Evolutionary conservation across 768 basidiomycete genomes (phyloP).

Genomic region (Peribolospora baueri): DNA sequence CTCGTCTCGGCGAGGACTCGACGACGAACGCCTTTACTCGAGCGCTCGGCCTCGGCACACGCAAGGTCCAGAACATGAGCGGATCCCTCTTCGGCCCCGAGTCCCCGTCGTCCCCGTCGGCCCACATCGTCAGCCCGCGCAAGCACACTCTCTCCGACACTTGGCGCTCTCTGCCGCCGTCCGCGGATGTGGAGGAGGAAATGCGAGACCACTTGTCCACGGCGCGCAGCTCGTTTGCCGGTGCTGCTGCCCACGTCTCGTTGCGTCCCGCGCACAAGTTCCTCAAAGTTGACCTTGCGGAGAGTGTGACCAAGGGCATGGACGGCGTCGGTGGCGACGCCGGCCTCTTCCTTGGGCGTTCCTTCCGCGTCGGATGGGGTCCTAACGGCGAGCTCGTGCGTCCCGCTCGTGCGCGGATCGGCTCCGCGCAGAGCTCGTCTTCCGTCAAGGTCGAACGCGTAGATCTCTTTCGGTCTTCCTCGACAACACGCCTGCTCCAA

Average conservation of each 20-base stretch:
- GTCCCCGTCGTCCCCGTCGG: slow-evolving; percentile 15
- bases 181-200: not conserved
- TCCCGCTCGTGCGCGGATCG: not conserved
- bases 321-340: slow-evolving; percentile 54
- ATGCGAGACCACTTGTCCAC: slow-evolving; percentile 45
- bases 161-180: not conserved
- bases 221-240: slow-evolving; percentile 43
- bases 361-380: slow-evolving; percentile 79
- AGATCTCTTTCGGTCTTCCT: not conserved
- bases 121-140: slow-evolving; percentile 11
- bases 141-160: not conserved
- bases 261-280: slow-evolving; percentile 59
- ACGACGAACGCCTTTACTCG: no score
- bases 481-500: slow-evolving; percentile 38
- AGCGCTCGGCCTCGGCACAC: no score
- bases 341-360: slow-evolving; percentile 60
- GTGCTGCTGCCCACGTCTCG: slow-evolving; percentile 14
- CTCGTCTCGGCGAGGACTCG: no score
- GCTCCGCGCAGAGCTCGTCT: not conserved
- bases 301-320: slow-evolving; percentile 37
- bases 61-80: not conserved
- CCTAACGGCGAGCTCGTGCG: slow-evolving; percentile 51
- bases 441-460: not conserved
- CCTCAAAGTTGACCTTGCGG: slow-evolving; percentile 33
- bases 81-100: not conserved